Conservation (phyloP, 805 yeast species). For the Wickerhamiella kurtzmanii region DNA sequence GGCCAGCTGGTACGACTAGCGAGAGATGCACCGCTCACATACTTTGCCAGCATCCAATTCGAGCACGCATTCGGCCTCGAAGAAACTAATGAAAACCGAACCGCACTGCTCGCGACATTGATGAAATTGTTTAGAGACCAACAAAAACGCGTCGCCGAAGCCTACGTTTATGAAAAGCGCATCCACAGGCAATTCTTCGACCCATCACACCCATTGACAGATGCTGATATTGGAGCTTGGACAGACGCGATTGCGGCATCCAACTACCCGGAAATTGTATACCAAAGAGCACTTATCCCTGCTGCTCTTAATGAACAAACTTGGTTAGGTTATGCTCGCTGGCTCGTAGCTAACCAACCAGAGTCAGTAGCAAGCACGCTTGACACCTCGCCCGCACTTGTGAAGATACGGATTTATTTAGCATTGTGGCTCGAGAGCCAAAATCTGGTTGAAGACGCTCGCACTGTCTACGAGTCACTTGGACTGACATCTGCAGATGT, state of each 20-base stretch:
- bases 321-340: conserved; percentile 59
- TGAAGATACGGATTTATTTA: conserved; percentile 14
- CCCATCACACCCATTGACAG: conserved; percentile 29
- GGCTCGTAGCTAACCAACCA: conserved; percentile 28
- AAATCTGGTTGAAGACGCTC: conserved; percentile 18
- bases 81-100: background rate
- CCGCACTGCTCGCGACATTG: background rate
- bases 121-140: background rate
- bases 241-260: conserved; percentile 38
- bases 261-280: conserved; percentile 33
- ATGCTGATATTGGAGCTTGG: conserved; percentile 44
- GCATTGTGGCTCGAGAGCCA: conserved; percentile 22
- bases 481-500: background rate
- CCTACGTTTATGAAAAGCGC: conserved; percentile 63
- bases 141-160: conserved; percentile 36
- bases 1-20: conserved; percentile 25
- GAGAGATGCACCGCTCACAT: background rate
- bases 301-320: conserved; percentile 43
- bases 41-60: background rate
- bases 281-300: conserved; percentile 49
- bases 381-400: conserved; percentile 16
- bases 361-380: conserved; percentile 14
- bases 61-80: background rate
- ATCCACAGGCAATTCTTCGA: conserved; percentile 46
- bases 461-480: conserved; percentile 13